Conservation (phyloP, 1,139 yeast genomes). For the Kluyveromyces sp. region DNA sequence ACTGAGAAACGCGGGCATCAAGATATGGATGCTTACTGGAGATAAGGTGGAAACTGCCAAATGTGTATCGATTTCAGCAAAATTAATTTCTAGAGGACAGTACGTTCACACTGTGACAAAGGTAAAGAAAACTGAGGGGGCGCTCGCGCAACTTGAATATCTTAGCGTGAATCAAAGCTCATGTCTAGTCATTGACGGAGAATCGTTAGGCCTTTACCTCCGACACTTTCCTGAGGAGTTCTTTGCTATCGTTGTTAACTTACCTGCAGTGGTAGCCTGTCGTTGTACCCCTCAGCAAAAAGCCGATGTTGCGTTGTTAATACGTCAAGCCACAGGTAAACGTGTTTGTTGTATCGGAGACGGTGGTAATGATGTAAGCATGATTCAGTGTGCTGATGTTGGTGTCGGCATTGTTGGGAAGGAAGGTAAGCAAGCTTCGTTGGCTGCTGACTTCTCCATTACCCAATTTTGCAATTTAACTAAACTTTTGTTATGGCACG, state of each 20-base stretch:
- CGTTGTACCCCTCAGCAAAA: conserved; percentile 98
- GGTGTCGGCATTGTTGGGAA: conserved; percentile 99
- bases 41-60: conserved; percentile 98
- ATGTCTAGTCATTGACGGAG: conserved; percentile 89
- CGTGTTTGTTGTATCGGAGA: conserved; percentile 98
- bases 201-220: conserved; percentile 68
- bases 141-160: conserved; percentile 68
- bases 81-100: conserved; percentile 88
- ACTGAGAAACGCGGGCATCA: conserved; percentile 90
- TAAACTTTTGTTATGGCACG: conserved; percentile 91
- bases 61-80: conserved; percentile 92
- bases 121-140: conserved; percentile 51
- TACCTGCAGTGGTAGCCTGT: conserved; percentile 94
- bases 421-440: conserved; percentile 94
- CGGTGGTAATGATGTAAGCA: conserved; percentile 98
- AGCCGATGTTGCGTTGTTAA: conserved; percentile 85
- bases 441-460: conserved; percentile 94
- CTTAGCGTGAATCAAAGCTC: conserved; percentile 59
- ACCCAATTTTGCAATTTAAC: conserved; percentile 88
- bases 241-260: conserved; percentile 61
- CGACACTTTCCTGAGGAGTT: conserved; percentile 61
- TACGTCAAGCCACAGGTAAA: conserved; percentile 72
- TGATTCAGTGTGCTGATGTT: conserved; percentile 98
- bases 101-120: conserved; percentile 82
- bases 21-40: conserved; percentile 99